A percentile compares a stretch with the other conserved stretches of the same genome.
These are phyloP conservation scores for Mycena epipterygia DNA, from an alignment of 768 basidiomycete genomes.

Conservation along the genomic window DNA sequence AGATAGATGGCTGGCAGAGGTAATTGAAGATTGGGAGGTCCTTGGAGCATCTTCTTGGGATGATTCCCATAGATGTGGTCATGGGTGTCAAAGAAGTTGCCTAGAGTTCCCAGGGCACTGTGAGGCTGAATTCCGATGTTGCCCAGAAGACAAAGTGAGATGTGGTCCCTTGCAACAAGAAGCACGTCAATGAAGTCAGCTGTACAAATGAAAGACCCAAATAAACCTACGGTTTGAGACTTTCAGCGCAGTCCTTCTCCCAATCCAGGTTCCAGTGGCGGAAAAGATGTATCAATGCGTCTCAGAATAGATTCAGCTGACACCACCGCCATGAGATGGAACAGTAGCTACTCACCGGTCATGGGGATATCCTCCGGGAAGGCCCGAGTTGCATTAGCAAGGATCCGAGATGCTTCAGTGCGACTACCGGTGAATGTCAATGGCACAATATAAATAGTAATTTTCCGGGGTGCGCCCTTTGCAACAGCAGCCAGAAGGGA, in stretches of 20 bases:
- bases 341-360: slow-evolving; percentile 1
- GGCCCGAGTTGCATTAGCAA: neutral
- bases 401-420: slow-evolving; percentile 8
- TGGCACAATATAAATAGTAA: slow-evolving; percentile 10
- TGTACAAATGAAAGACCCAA: neutral
- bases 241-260: slow-evolving; percentile 31
- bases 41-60: slow-evolving; percentile 12
- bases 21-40: neutral
- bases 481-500: neutral
- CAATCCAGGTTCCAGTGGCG: slow-evolving; percentile 15
- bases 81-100: slow-evolving; percentile 15
- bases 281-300: neutral
- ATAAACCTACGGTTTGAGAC: slow-evolving; percentile 2
- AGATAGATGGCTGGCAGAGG: slow-evolving; percentile 10
- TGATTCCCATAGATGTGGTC: slow-evolving; percentile 8
- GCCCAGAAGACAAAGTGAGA: slow-evolving; percentile 1
- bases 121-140: too few species aligned
- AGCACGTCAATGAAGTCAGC: neutral
- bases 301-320: neutral
- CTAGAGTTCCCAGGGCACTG: slow-evolving; percentile 12
- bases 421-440: neutral
- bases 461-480: slow-evolving; percentile 6
- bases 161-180: neutral
- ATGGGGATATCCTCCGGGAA: slow-evolving; percentile 2
- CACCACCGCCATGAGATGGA: too few species aligned